phyloP scores from a whole-genome alignment of 2,329 filamentous ascomycete genomes.

The Aspergillus hiratsukae region DNA sequence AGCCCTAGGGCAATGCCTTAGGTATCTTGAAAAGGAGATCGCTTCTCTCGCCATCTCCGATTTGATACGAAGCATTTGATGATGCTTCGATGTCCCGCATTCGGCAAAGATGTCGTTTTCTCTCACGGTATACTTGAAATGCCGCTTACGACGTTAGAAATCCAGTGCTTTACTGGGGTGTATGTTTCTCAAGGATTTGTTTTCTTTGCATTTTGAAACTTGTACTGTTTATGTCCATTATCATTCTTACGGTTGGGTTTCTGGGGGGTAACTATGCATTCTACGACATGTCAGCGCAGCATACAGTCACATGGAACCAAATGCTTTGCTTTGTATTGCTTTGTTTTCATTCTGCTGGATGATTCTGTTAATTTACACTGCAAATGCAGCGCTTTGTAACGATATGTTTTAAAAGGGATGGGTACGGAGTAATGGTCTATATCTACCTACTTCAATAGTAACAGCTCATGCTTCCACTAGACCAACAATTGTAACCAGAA shows the following conservation, averaged over 20 bases:
- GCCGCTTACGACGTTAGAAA: slow-evolving; percentile 18
- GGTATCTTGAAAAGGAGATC: slow-evolving; percentile 9
- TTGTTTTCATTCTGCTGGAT: slow-evolving; percentile 19
- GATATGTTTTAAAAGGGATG: slow-evolving; percentile 31
- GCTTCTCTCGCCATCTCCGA: slow-evolving; percentile 9
- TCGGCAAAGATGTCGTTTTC: slow-evolving; percentile 13
- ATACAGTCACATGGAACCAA: slow-evolving; percentile 18
- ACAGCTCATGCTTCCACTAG: too few relatives aligned
- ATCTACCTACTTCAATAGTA: too few relatives aligned
- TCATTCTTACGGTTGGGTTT: slow-evolving; percentile 22
- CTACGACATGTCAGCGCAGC: slow-evolving; percentile 21
- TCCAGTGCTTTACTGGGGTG: slow-evolving; percentile 17
- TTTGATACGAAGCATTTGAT: slow-evolving; percentile 19
- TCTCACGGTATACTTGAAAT: slow-evolving; percentile 15
- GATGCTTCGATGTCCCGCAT: slow-evolving; percentile 20
- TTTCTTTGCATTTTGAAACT: slow-evolving; percentile 14
- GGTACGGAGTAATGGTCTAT: slow-evolving; percentile 3
- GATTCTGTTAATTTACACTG: slow-evolving; percentile 17
- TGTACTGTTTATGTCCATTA: slow-evolving; percentile 14
- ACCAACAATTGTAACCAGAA: background rate
- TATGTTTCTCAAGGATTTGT: slow-evolving; percentile 16
- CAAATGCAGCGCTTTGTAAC: slow-evolving; percentile 28
- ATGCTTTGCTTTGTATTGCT: slow-evolving; percentile 16
- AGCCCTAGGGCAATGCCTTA: slow-evolving; percentile 42
- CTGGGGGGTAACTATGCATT: slow-evolving; percentile 22